Evolutionary conservation across 148 eudicot genomes (phyloP).

Genomic region (Rhododendron kiyosumense): DNA sequence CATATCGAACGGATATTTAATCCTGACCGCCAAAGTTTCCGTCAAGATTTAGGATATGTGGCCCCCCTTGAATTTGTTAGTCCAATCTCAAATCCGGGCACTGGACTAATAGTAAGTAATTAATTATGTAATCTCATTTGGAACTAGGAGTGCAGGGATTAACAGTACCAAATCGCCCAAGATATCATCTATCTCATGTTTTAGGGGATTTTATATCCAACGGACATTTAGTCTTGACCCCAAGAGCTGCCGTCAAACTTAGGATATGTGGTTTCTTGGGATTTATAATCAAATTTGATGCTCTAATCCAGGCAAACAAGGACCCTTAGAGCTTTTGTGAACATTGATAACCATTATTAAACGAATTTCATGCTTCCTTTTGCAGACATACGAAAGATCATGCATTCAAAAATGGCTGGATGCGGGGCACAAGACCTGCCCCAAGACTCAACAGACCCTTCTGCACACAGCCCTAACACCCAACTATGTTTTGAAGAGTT

Average conservation of each 20-base stretch:
- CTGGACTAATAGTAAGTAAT: background rate
- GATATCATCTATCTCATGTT: background rate
- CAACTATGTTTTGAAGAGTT: slow-evolving; percentile 81
- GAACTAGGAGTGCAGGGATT: background rate
- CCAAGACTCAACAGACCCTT: slow-evolving; percentile 84
- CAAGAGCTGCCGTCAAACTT: background rate
- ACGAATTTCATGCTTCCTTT: background rate
- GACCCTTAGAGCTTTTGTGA: background rate
- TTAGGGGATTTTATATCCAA: background rate
- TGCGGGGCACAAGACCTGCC: slow-evolving; percentile 78
- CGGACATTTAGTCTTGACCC: background rate
- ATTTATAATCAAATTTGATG: background rate
- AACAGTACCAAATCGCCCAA: background rate
- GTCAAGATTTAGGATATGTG: background rate
- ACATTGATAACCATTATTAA: background rate
- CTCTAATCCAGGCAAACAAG: background rate
- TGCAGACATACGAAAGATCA: slow-evolving; percentile 87
- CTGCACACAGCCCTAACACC: slow-evolving; percentile 64
- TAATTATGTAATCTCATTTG: background rate
- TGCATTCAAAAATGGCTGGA: slow-evolving; percentile 89
- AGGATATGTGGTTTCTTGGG: background rate
- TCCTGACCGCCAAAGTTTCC: background rate
- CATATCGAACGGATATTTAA: background rate
- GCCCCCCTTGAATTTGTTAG: background rate
- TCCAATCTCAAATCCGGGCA: background rate